These are phyloP conservation scores for Vitis amurensis DNA, from an alignment of 164 flowering plant genomes.

Conservation along the genomic window DNA sequence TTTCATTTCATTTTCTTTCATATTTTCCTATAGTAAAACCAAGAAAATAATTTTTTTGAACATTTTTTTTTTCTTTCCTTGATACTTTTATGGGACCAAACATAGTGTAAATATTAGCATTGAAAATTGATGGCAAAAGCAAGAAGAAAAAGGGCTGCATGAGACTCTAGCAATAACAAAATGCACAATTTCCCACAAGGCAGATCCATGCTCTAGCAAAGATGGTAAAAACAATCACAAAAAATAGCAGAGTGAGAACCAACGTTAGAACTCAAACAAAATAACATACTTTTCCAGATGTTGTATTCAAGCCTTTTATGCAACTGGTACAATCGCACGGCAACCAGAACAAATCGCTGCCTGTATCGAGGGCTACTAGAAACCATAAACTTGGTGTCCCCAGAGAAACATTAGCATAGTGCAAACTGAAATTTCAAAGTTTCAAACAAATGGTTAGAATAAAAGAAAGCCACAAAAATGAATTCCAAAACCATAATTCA, in stretches of 20 bases:
- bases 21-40: too few species aligned
- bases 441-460: conserved; percentile 1
- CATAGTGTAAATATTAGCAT: too few species aligned
- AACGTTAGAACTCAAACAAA: neutral
- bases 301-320: conserved; percentile 21
- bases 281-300: conserved; percentile 36
- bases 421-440: conserved; percentile 55
- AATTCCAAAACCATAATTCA: neutral
- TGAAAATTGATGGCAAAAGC: too few species aligned
- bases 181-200: too few species aligned
- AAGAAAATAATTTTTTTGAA: too few species aligned
- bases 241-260: neutral
- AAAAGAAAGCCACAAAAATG: neutral
- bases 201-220: too few species aligned
- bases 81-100: too few species aligned
- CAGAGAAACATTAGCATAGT: conserved; percentile 69
- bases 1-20: too few species aligned
- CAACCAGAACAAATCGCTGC: conserved; percentile 87
- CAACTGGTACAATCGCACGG: conserved; percentile 80
- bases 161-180: too few species aligned
- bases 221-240: too few species aligned
- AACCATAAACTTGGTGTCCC: conserved; percentile 74
- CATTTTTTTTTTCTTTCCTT: too few species aligned
- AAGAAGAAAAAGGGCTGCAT: too few species aligned
- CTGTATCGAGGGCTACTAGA: conserved; percentile 92